Conservation (phyloP, 805 yeast species). For the Candida suzukii region DNA sequence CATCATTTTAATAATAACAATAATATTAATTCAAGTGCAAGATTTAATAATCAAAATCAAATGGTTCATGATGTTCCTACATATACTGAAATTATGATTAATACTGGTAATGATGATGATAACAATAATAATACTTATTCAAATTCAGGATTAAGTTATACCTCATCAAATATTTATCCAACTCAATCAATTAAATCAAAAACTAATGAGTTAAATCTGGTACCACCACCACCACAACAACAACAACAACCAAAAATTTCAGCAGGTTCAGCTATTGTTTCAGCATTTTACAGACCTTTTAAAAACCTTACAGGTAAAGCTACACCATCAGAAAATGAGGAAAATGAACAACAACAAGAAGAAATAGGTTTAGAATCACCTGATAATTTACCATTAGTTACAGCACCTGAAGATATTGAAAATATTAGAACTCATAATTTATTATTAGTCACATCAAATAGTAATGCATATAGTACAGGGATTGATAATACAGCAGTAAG, state of each 20-base stretch:
- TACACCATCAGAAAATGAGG: not conserved
- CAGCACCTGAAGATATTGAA: not conserved
- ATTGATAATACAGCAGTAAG: not conserved
- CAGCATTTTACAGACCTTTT: not conserved
- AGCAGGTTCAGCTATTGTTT: not conserved
- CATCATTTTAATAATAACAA: too few species aligned
- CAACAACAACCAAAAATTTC: not conserved
- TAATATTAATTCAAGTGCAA: not conserved
- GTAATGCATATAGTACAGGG: not conserved
- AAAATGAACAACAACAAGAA: not conserved
- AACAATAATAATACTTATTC: not conserved
- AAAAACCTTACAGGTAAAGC: not conserved
- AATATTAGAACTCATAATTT: not conserved
- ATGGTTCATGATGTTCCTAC: too few species aligned
- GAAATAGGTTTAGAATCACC: not conserved
- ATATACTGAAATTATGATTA: too few species aligned
- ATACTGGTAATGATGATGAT: too few species aligned
- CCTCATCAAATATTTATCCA: not conserved
- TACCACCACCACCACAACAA: not conserved
- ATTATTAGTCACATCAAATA: too few species aligned
- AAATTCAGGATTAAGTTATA: not conserved
- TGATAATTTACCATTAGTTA: not conserved
- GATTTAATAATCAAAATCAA: not conserved
- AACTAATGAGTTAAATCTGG: not conserved
- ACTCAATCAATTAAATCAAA: not conserved